Conservation (phyloP, 495 filamentous ascomycete genomes). For the Amorphotheca resinae region DNA sequence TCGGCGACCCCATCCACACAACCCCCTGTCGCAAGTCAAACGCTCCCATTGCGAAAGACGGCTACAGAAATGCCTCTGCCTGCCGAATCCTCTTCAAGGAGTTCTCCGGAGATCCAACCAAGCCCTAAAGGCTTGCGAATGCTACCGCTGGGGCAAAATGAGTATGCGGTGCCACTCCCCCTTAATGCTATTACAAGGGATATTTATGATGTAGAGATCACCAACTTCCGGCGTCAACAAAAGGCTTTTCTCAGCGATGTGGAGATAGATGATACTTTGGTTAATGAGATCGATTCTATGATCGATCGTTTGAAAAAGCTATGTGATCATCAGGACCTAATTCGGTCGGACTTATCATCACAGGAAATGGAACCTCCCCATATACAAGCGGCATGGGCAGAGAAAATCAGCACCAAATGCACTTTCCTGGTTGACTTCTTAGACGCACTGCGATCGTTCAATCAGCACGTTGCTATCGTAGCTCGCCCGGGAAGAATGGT, state of each 20-base stretch:
- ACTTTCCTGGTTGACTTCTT: constrained; percentile 17
- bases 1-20: constrained; percentile 2
- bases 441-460: background rate
- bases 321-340: constrained; percentile 16
- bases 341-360: constrained; percentile 3
- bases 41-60: constrained; percentile 3
- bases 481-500: constrained; percentile 16
- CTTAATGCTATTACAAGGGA: constrained; percentile 12
- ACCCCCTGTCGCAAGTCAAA: background rate
- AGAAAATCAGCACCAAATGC: constrained; percentile 21
- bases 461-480: constrained; percentile 13
- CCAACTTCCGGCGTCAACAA: constrained; percentile 7
- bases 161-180: constrained; percentile 15
- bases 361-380: constrained; percentile 5
- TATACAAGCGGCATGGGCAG: constrained; percentile 15
- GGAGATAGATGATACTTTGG: background rate
- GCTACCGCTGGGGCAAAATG: background rate
- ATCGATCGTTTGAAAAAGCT: constrained; percentile 10
- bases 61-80: background rate
- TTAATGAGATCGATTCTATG: constrained; percentile 17
- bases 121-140: background rate
- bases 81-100: background rate
- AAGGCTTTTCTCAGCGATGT: constrained; percentile 9
- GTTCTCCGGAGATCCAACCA: background rate
- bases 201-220: constrained; percentile 11